Base-by-base conservation (phyloP, 768 basidiomycete species). In the Hypholoma sublateritium region DNA sequence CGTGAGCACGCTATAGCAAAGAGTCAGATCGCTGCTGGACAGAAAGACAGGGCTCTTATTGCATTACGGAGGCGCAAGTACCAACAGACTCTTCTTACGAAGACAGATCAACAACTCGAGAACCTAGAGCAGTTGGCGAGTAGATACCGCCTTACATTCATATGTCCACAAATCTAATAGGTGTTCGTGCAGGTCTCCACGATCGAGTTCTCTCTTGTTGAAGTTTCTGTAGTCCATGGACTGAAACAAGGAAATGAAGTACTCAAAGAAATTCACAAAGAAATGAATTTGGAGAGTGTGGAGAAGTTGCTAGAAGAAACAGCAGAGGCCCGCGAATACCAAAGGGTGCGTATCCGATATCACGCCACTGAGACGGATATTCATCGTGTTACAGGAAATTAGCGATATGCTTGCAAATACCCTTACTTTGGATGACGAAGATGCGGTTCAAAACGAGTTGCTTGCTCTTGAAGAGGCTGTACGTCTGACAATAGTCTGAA, bases 191-290 rank as follows among this genome's bases (percentile, higher is more conserved):
- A 99, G 96, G 95, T 98, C 22, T 91, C 93, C 3, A 91, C 89
- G 0, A 97, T 99, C 65, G 97, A 99, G 70, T 98, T 97, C 75
- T 94, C 97, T 6, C 79, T 95, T 48, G 86, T 98, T 19, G 92
- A 98, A 71, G 85, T 91, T 44, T 94, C 95, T 2, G 91, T 99
- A 9, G 67, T 98, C 34, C 93, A 93, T 69, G 97, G 96, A 7
- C 74, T 99, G 43, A 85, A 93, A 70, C 93, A 95, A 73, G 97
- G 97, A 2, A 98, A 90, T 63, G 89, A 91, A 28, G 94, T 98
- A 1, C 77, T 99, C 44, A 93, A 90, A 70, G 87, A 97, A 72
- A 89, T 99, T 14, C 95, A 99, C 71, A 87, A 87, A 64, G 94
- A 98, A 71, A 86, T 99, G 85, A 93, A 87, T 63, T 65, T 94